Percentiles rank a stretch among this genome's conserved stretches.
Evolutionary conservation across 306 rosid genomes (phyloP).

Genomic region (Prunus mongolica): DNA sequence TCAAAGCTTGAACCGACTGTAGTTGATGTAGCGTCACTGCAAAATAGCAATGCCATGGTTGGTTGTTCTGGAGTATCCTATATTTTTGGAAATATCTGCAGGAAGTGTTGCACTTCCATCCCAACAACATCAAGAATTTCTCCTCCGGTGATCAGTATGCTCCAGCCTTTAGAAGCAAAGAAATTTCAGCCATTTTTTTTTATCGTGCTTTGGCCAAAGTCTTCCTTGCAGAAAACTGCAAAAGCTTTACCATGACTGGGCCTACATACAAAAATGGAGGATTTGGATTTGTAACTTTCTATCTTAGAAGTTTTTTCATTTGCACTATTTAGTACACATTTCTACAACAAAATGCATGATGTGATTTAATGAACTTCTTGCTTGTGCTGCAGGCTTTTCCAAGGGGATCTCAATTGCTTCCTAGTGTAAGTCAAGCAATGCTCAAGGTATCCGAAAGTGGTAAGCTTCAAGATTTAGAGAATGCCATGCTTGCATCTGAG

Average conservation of each 20-base stretch:
- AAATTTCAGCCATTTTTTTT: constrained; percentile 12
- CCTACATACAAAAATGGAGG: constrained; percentile 20
- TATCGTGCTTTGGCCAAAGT: constrained; percentile 15
- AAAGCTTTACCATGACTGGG: constrained; percentile 2
- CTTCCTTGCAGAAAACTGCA: constrained; percentile 16
- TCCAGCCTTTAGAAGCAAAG: constrained; percentile 3
- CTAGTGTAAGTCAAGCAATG: constrained; percentile 27
- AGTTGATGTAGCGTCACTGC: constrained; percentile 5
- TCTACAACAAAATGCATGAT: not conserved
- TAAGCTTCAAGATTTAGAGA: constrained; percentile 21
- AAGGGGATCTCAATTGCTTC: constrained; percentile 28
- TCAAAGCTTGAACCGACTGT: not conserved
- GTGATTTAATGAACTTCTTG: not conserved
- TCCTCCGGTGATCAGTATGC: not conserved
- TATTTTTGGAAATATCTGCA: constrained; percentile 9
- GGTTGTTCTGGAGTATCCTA: constrained; percentile 17
- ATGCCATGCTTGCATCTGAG: constrained; percentile 32
- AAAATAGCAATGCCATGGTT: constrained; percentile 7
- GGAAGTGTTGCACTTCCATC: constrained; percentile 3
- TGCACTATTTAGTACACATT: not conserved
- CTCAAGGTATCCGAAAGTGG: constrained; percentile 29
- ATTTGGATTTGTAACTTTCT: constrained; percentile 16
- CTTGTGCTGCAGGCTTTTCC: constrained; percentile 35
- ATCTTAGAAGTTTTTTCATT: not conserved
- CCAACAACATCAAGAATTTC: constrained; percentile 15